Base-by-base conservation (phyloP, 257 asterid species). In the Avicennia marina region DNA sequence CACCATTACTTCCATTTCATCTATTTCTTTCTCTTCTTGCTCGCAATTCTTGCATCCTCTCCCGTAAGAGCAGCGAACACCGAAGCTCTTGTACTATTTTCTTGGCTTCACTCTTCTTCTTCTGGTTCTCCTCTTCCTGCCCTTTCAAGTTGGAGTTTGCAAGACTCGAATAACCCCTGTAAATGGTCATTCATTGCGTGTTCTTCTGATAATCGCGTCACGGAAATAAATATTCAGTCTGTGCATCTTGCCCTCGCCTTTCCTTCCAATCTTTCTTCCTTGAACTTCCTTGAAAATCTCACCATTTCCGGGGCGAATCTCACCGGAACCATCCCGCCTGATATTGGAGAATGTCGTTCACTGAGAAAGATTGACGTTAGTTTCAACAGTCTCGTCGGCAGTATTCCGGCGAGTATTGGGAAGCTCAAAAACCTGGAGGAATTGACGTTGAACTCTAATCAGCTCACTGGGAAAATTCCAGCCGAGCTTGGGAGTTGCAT, bases 301-400 rank as follows among this genome's bases (percentile, higher is more conserved):
- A 68, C 42, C 25, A 70, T 85, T 68, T 75, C 91, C 16, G 89
- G 81, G 19, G 84, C 81, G 8, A 85, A 85, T 63, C 82, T 85
- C 53, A 85, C 89, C 3, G 95, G 95, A 34, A 70, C 70, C 6
- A 78, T 85, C 71, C 91, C 85, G 0, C 51, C 9, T 32, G 89
- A 85, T 2, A 67, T 85, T 45, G 91, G 95, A 34, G 71, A 80
- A 43, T 78, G 68, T 8, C 5, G 36, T 46, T 82, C 82, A 7
- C 77, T 85, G 21, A 49, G 21, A 60, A 63, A 70, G 5, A 53
- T 85, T 53, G 95, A 85, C 59, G 45, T 85, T 16, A 80, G 86
- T 59, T 82, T 81, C 11, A 85, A 82, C 52, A 63, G 68, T 60
- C 86, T 85, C 7, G 75, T 71, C 53, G 89, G 86, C 2, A 34